Conservation (phyloP, 2,329 filamentous ascomycete genomes). For the Botrytis fabae region DNA sequence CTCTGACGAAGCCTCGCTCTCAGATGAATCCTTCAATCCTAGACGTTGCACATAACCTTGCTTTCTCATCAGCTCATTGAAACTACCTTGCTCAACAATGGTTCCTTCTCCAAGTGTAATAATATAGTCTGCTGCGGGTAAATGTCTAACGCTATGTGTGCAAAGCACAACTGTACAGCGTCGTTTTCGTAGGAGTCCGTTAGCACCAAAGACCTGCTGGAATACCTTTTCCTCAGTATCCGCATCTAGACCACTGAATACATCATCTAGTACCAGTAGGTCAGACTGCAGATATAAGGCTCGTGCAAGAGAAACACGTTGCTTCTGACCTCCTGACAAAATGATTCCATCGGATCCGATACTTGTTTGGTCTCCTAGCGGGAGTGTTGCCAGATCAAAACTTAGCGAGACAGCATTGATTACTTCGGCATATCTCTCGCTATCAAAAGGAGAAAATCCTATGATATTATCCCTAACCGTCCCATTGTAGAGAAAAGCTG, state of each 20-base stretch:
- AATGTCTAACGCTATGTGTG: slow-evolving; percentile 40
- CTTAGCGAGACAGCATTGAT: slow-evolving; percentile 31
- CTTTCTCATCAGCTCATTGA: slow-evolving; percentile 23
- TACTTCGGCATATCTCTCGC: slow-evolving; percentile 33
- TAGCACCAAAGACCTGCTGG: slow-evolving; percentile 26
- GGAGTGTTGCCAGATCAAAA: slow-evolving; percentile 31
- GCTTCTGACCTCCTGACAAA: slow-evolving; percentile 36
- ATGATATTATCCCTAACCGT: slow-evolving; percentile 36
- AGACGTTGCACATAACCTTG: slow-evolving; percentile 8
- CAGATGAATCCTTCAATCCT: slow-evolving; percentile 30
- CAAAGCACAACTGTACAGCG: slow-evolving; percentile 40
- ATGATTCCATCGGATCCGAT: slow-evolving; percentile 40
- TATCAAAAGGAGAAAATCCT: slow-evolving; percentile 31
- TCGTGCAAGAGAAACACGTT: slow-evolving; percentile 34
- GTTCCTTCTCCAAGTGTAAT: slow-evolving; percentile 40
- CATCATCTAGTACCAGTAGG: slow-evolving; percentile 34
- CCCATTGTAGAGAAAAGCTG: slow-evolving; percentile 47
- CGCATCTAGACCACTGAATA: slow-evolving; percentile 34
- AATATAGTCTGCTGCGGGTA: slow-evolving; percentile 45
- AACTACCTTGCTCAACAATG: slow-evolving; percentile 42
- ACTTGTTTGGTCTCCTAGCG: slow-evolving; percentile 35
- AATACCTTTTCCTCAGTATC: slow-evolving; percentile 30
- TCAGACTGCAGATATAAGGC: slow-evolving; percentile 28
- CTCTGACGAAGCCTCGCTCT: slow-evolving; percentile 20
- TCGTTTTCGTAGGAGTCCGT: slow-evolving; percentile 33